Conservation (phyloP, 1,284 basidiomycete species). For the Ceratobasidium sp. region DNA sequence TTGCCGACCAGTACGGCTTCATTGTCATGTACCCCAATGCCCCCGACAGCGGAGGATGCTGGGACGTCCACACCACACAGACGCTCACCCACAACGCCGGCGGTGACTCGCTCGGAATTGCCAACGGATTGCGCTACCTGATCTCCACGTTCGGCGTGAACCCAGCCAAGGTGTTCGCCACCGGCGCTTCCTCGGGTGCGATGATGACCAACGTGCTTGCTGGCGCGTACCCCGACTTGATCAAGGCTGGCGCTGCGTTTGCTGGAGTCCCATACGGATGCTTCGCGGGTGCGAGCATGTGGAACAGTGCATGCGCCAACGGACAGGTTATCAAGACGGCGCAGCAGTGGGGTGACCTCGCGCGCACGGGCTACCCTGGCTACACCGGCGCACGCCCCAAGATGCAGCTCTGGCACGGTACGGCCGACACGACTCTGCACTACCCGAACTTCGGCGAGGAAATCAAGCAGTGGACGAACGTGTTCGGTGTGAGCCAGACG, state of each 20-base stretch:
- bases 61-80: slow-evolving; percentile 64
- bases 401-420: slow-evolving; percentile 68
- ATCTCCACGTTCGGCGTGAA: slow-evolving; percentile 63
- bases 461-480: slow-evolving; percentile 63
- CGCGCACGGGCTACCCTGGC: slow-evolving; percentile 61
- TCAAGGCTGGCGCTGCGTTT: slow-evolving; percentile 62
- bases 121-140: slow-evolving; percentile 62
- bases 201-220: slow-evolving; percentile 70
- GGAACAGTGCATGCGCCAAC: slow-evolving; percentile 62
- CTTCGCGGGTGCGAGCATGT: slow-evolving; percentile 62
- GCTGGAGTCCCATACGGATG: slow-evolving; percentile 66
- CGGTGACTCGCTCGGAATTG: slow-evolving; percentile 67
- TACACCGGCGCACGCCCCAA: slow-evolving; percentile 64
- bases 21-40: slow-evolving; percentile 60
- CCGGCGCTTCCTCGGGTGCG: slow-evolving; percentile 65
- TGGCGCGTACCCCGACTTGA: slow-evolving; percentile 67
- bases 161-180: slow-evolving; percentile 60
- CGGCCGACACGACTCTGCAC: slow-evolving; percentile 63
- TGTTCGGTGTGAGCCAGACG: slow-evolving; percentile 59
- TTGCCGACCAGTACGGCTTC: slow-evolving; percentile 62
- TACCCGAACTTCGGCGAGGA: slow-evolving; percentile 64
- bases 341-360: slow-evolving; percentile 63
- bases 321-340: slow-evolving; percentile 61
- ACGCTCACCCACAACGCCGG: slow-evolving; percentile 67
- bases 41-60: slow-evolving; percentile 59